Base-by-base conservation (phyloP, 352 stramenopile genomes). In the Phytophthora tentaculata region DNA sequence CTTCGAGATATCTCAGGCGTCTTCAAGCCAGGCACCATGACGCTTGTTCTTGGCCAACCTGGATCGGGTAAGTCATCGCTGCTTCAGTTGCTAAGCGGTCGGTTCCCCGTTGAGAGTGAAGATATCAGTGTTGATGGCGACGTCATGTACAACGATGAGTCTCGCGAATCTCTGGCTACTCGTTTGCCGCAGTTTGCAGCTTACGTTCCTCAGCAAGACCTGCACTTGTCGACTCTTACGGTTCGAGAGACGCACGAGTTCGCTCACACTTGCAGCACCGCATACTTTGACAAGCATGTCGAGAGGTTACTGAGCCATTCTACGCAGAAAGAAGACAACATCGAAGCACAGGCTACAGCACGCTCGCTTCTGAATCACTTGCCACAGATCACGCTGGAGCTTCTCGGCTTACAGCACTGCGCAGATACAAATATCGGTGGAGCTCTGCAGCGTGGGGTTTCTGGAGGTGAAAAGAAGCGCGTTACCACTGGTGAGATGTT, bases 231-330 rank as follows among this genome's bases (percentile, higher is more conserved):
- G 17, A 75, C 64, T 14, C 69, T 86, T 2, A 87, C 79, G 4
- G 79, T 87, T 9, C 69, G 73, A 47, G 79, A 98, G 69, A 98
- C 92, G 8, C 85, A 98, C 28, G 74, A 75, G 28, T 98, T 98
- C 70, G 85, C 95, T 6, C 96, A 95, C 65, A 88, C 94, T 53
- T 97, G 84, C 65, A 88, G 83, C 39, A 80, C 67, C 10, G 49
- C 61, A 19, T 60, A 76, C 48, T 74, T 84, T 35, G 39, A 58
- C 1, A 64, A 76, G 24, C 53, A 62, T 74, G 67, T 83, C 3
- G 79, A 74, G 17, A 69, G 86, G 12, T 29, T 82, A 67, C 69
- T 96, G 41, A 69, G 54, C 37, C 48, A 53, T 29, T 48, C 39
- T 17, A 5, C 48, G 23, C 13, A 16, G 1, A 14, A 16, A 0